phyloP scores from a whole-genome alignment of 169 alveolate species.

The Cryptosporidium xiaoi region DNA sequence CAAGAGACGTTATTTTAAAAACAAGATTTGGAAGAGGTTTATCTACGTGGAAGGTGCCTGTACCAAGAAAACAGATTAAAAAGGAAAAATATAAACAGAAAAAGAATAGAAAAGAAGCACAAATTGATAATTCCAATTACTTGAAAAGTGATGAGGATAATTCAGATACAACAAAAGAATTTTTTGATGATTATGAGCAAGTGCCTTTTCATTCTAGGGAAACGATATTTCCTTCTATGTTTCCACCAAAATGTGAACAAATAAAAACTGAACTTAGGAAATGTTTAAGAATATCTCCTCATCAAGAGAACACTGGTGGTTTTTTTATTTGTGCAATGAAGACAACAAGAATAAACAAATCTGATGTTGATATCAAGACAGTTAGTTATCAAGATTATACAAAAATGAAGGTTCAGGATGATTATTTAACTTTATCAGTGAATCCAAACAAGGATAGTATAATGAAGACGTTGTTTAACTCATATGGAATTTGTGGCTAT shows the following conservation, averaged over 20 bases:
- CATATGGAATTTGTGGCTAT: slow-evolving; percentile 34
- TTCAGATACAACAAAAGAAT: slow-evolving; percentile 23
- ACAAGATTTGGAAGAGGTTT: slow-evolving; percentile 79
- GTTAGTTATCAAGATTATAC: not conserved
- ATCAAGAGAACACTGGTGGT: slow-evolving; percentile 92
- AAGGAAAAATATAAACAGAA: slow-evolving; percentile 21
- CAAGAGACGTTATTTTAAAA: slow-evolving; percentile 79
- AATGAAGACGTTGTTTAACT: slow-evolving; percentile 22
- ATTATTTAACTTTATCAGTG: slow-evolving; percentile 21
- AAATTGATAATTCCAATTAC: slow-evolving; percentile 24
- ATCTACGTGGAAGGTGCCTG: slow-evolving; percentile 79
- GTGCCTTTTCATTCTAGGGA: slow-evolving; percentile 77
- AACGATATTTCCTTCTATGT: slow-evolving; percentile 77
- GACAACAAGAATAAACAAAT: slow-evolving; percentile 62
- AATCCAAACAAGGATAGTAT: slow-evolving; percentile 30
- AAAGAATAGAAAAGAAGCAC: slow-evolving; percentile 75
- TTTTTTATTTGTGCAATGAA: slow-evolving; percentile 89
- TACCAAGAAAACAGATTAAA: slow-evolving; percentile 54
- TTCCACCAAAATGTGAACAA: slow-evolving; percentile 80
- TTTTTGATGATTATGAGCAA: slow-evolving; percentile 76
- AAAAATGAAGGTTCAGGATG: slow-evolving; percentile 35
- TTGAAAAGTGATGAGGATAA: slow-evolving; percentile 15
- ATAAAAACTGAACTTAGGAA: slow-evolving; percentile 78
- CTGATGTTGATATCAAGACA: not conserved
- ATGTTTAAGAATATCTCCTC: slow-evolving; percentile 91